Evolutionary conservation across 371 early-diverging fungal species (phyloP), one percentile per base, ranked within the genome.

Genomic region (Amoeboaphelidium protococcarum): DNA sequence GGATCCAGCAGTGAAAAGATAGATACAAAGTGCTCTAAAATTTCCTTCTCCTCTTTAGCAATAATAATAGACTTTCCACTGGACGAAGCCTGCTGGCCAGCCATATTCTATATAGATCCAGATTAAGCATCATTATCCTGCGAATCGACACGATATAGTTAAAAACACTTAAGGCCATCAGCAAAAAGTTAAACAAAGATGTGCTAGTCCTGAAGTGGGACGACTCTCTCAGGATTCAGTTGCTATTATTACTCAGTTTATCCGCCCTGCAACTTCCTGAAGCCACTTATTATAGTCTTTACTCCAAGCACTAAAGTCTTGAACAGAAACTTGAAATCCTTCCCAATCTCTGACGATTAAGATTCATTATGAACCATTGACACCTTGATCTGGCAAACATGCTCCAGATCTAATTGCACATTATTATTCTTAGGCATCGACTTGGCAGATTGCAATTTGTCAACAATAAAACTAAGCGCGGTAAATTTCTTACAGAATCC

Each of bases 1-100:
- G 86, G 82, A 51, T 95, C 92, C 6, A 91, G 59, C 25, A 65
- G 54, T 3, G 80, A 78, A 60, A 92, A 91, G 1, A 85, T 74
- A 26, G 76, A 71, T 0, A 84, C 80, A 63, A 95, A 88, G 25
- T 72, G 72, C 51, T 96, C 97, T 23, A 87, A 64, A 1, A 78
- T 74, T 50, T 96, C 94, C 54, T 82, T 86, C 50, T 82, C 85
- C 41, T 79, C 73, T 80, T 72, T 40, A 69, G 31, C 19, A 48
- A 44, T 23, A 53, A 47, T 24, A 50, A 40, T n/a, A 43, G 40
- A 19, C 25, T 41, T 47, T 20, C 25, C 40, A 3, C 13, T 52
- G 24, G 40, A 31, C 2, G 45, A 43, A 2, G 25, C 40, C 20
- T 47, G 37, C 21, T 45, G 19, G 1, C 23, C 21, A 2, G 2